Conservation (phyloP, 2,329 filamentous ascomycete genomes). For the Phyllosticta citrichinensis region DNA sequence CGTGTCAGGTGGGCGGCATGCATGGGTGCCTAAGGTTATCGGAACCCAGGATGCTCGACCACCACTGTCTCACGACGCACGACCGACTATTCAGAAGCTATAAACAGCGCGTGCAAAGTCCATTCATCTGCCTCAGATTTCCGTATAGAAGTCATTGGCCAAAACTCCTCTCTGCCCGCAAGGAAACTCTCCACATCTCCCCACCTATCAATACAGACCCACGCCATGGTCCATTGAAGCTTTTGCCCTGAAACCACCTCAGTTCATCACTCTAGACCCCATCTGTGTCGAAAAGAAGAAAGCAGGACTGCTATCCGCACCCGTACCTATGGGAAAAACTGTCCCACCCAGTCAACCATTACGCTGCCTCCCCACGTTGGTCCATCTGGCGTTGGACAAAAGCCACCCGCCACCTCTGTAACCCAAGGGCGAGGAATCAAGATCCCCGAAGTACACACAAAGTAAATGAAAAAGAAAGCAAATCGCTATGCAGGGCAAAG, state of each 20-base stretch:
- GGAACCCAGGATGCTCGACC: neutral
- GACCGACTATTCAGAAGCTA: neutral
- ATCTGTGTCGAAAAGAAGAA: neutral
- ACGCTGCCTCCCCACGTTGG: constrained; percentile 2
- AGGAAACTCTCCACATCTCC: neutral
- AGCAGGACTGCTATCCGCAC: neutral
- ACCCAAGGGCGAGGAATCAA: constrained; percentile 3
- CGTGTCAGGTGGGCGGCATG: constrained; percentile 7
- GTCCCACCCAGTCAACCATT: constrained; percentile 1
- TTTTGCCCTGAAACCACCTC: neutral
- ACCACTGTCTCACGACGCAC: neutral
- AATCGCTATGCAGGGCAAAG: constrained; percentile 12
- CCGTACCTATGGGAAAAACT: neutral
- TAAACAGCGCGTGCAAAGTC: neutral
- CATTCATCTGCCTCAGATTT: neutral
- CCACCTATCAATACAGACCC: neutral
- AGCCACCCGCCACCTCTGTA: neutral
- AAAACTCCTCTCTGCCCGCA: neutral
- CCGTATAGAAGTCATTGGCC: neutral
- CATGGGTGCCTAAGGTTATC: neutral
- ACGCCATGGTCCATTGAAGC: neutral
- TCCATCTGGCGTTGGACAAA: neutral
- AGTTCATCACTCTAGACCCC: neutral
- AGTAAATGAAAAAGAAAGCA: constrained; percentile 9
- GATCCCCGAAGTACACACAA: constrained; percentile 3